A percentile compares a stretch with the other conserved stretches of the same genome.
Conservation (phyloP, 768 basidiomycete species). For the Lactifluus volemus region DNA sequence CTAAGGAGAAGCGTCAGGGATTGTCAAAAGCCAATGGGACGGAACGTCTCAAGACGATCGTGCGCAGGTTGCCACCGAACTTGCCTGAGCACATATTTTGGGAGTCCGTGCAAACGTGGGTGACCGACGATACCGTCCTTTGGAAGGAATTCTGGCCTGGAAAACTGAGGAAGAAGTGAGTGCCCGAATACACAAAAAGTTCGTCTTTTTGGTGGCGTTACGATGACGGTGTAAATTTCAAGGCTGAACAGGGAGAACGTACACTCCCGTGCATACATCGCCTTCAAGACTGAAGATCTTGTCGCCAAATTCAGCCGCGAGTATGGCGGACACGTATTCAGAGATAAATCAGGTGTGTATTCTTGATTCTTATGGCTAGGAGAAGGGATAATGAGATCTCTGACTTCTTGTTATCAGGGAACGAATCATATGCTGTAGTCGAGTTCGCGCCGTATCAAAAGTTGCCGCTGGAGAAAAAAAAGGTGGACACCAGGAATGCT, state of each 20-base stretch:
- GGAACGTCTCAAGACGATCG: slow-evolving; percentile 77
- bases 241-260: slow-evolving; percentile 76
- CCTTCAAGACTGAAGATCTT: slow-evolving; percentile 69
- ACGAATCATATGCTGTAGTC: slow-evolving; percentile 80
- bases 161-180: slow-evolving; percentile 62
- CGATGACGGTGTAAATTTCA: slow-evolving; percentile 22
- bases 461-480: slow-evolving; percentile 64
- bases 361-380: neutral
- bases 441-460: slow-evolving; percentile 95
- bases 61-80: slow-evolving; percentile 84
- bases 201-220: neutral
- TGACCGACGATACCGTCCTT: slow-evolving; percentile 56
- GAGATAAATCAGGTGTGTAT: slow-evolving; percentile 78
- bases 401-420: slow-evolving; percentile 41
- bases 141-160: slow-evolving; percentile 66
- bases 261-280: slow-evolving; percentile 84
- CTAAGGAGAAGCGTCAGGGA: slow-evolving; percentile 24
- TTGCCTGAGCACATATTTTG: slow-evolving; percentile 91
- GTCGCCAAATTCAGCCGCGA: slow-evolving; percentile 69
- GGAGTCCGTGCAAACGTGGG: slow-evolving; percentile 83
- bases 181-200: neutral
- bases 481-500: slow-evolving; percentile 68
- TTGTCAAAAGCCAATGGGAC: slow-evolving; percentile 24
- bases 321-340: slow-evolving; percentile 88
- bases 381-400: neutral